Conservation (phyloP, 1,139 yeast species). For the Hansenula anomala region DNA sequence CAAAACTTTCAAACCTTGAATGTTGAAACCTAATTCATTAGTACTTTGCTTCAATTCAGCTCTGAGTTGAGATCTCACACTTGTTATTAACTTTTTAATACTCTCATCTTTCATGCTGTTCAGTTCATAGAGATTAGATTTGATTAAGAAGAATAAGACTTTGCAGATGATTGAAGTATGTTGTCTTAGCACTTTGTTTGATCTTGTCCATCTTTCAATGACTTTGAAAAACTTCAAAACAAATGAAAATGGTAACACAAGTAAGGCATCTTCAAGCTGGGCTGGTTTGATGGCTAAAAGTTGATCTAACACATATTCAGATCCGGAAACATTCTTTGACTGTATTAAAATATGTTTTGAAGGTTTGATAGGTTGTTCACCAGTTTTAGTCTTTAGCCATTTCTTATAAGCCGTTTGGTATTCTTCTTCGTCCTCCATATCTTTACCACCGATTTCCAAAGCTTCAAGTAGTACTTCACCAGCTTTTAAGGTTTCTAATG, state of each 20-base stretch:
- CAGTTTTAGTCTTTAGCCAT: slow-evolving; percentile 37
- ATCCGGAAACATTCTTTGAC: slow-evolving; percentile 70
- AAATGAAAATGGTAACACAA: slow-evolving; percentile 87
- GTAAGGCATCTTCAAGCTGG: slow-evolving; percentile 86
- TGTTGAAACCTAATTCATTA: slow-evolving; percentile 74
- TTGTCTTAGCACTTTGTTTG: slow-evolving; percentile 38
- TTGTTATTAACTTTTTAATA: slow-evolving; percentile 55
- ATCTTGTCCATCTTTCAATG: slow-evolving; percentile 69
- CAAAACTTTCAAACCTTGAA: slow-evolving; percentile 74
- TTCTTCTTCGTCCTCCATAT: slow-evolving; percentile 53
- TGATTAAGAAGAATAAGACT: slow-evolving; percentile 67
- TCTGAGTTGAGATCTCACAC: slow-evolving; percentile 54
- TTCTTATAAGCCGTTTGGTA: slow-evolving; percentile 33
- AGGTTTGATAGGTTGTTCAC: slow-evolving; percentile 52
- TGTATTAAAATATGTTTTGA: slow-evolving; percentile 63
- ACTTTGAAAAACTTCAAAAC: slow-evolving; percentile 66
- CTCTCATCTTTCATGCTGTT: slow-evolving; percentile 58
- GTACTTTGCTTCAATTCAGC: slow-evolving; percentile 46
- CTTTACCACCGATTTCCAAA: slow-evolving; percentile 74
- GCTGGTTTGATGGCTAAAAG: slow-evolving; percentile 69
- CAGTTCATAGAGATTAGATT: slow-evolving; percentile 72
- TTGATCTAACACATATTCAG: slow-evolving; percentile 71
- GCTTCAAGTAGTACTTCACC: slow-evolving; percentile 95
- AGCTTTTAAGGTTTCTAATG: slow-evolving; percentile 87
- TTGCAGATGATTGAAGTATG: slow-evolving; percentile 63